Conservation (phyloP, 306 rosid species). For the Arachis hypogaea region DNA sequence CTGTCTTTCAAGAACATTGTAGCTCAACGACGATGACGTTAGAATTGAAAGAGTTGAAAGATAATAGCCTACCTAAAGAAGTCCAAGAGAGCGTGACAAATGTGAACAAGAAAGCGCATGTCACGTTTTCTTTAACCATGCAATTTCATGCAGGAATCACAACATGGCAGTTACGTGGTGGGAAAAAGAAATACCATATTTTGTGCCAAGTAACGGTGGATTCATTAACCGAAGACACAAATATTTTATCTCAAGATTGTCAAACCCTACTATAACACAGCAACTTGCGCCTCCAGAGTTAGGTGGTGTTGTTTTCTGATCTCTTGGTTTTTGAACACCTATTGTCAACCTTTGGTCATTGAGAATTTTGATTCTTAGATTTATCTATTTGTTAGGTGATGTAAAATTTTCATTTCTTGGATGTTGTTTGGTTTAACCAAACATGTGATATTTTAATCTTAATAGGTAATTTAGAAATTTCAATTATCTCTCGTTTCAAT, state of each 20-base stretch:
- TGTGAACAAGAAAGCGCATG: not conserved
- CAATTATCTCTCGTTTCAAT: too few relatives aligned
- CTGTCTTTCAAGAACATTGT: conserved; percentile 23
- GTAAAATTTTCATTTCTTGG: too few relatives aligned
- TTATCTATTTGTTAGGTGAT: too few relatives aligned
- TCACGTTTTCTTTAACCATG: conserved; percentile 40
- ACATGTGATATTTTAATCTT: too few relatives aligned
- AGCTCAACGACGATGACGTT: conserved; percentile 11
- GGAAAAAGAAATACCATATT: conserved; percentile 29
- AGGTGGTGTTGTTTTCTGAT: too few relatives aligned
- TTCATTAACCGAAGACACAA: conserved; percentile 38
- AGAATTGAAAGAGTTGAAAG: conserved; percentile 9
- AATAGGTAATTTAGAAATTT: too few relatives aligned
- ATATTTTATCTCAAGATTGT: conserved; percentile 46
- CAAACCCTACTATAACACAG: not conserved
- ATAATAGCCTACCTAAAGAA: conserved; percentile 23
- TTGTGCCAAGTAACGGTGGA: conserved; percentile 46
- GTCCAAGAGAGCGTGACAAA: conserved; percentile 30
- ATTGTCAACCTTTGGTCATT: too few relatives aligned
- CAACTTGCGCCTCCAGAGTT: too few relatives aligned
- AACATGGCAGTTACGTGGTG: conserved; percentile 9
- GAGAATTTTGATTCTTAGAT: too few relatives aligned
- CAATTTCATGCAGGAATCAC: conserved; percentile 20
- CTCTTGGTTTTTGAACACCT: too few relatives aligned
- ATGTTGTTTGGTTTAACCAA: too few relatives aligned